phyloP scores from a whole-genome alignment of 1,284 basidiomycete species.

The Athelia psychrophila region DNA sequence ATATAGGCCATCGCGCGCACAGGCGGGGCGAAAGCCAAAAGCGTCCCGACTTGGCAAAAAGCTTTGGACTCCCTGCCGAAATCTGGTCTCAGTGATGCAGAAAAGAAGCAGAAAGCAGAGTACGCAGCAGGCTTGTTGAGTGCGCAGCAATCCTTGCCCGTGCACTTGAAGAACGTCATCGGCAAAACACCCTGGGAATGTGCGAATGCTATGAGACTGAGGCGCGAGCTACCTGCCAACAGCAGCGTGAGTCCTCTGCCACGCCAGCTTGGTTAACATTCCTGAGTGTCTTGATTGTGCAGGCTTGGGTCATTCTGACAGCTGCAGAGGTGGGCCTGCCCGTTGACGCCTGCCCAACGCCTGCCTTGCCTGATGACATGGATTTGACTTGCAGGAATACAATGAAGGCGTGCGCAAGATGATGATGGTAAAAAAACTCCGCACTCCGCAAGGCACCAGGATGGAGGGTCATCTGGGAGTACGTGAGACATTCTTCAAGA shows the following conservation, averaged over 20 bases:
- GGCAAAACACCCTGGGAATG: constrained; percentile 22
- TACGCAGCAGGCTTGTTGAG: constrained; percentile 19
- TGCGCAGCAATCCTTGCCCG: constrained; percentile 6
- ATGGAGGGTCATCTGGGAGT: constrained; percentile 13
- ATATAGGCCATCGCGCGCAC: constrained; percentile 6
- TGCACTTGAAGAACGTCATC: background rate
- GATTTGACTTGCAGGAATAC: constrained; percentile 12
- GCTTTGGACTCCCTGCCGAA: constrained; percentile 21
- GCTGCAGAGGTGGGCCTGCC: constrained; percentile 25
- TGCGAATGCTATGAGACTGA: constrained; percentile 11
- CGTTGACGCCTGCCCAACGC: background rate
- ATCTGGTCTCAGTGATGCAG: constrained; percentile 13
- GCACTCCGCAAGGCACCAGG: constrained; percentile 8
- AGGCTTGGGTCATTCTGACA: constrained; percentile 33
- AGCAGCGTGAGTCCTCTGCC: constrained; percentile 14
- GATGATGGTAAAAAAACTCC: constrained; percentile 8
- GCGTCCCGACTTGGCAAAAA: constrained; percentile 17
- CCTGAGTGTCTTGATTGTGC: background rate
- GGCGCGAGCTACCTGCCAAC: background rate
- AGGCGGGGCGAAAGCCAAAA: constrained; percentile 7
- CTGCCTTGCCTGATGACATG: background rate
- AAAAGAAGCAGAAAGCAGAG: constrained; percentile 23
- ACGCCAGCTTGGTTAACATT: background rate
- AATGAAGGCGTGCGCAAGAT: constrained; percentile 14
- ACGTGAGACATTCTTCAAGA: constrained; percentile 3